These are phyloP conservation scores for Naganishia vishniacii DNA, from an alignment of 768 basidiomycete genomes.

Conservation along the genomic window DNA sequence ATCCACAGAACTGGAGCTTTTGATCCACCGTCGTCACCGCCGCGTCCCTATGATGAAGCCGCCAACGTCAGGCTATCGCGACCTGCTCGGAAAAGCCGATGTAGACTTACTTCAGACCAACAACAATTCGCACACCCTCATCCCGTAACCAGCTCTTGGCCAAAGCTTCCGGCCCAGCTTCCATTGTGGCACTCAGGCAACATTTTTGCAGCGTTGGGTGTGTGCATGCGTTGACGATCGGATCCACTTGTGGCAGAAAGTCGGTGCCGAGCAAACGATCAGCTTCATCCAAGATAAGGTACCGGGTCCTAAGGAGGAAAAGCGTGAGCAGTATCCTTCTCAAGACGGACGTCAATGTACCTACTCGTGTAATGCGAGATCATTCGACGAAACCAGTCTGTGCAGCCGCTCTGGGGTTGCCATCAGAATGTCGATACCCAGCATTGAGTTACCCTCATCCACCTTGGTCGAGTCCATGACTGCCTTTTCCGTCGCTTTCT, in stretches of 20 bases:
- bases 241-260: conserved; percentile 81
- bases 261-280: conserved; percentile 84
- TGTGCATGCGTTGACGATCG: conserved; percentile 73
- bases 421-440: conserved; percentile 68
- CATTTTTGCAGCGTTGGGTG: conserved; percentile 69
- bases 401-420: conserved; percentile 87
- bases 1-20: conserved; percentile 81
- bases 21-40: conserved; percentile 87
- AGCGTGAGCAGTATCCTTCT: background rate
- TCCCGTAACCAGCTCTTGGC: conserved; percentile 78
- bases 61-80: background rate
- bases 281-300: conserved; percentile 83
- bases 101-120: conserved; percentile 78
- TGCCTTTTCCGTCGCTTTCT: conserved; percentile 81
- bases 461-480: conserved; percentile 45
- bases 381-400: conserved; percentile 65
- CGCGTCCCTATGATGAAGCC: conserved; percentile 63
- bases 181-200: conserved; percentile 91
- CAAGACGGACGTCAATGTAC: conserved; percentile 36
- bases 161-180: conserved; percentile 76
- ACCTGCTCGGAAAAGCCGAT: background rate
- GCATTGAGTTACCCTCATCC: conserved; percentile 28
- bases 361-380: conserved; percentile 67
- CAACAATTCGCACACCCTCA: conserved; percentile 80
- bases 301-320: conserved; percentile 60